These are phyloP conservation scores for Torulaspora indica DNA, from an alignment of 805 yeast genomes.

Conservation along the genomic window DNA sequence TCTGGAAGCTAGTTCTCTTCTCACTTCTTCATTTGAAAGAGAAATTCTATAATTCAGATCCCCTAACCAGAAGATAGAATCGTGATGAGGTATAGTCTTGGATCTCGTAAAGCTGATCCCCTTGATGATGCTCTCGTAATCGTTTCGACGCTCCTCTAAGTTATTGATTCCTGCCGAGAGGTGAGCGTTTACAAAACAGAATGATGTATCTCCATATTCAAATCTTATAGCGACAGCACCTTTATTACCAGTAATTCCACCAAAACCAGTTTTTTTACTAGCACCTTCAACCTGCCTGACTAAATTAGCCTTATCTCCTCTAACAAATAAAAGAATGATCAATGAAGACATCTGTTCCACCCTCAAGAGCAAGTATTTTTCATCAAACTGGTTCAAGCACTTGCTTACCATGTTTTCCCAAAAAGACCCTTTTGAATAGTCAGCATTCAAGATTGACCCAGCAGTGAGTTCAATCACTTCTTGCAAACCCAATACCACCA, in stretches of 20 bases:
- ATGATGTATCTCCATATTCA: constrained; percentile 70
- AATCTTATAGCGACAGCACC: constrained; percentile 94
- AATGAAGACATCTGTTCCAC: constrained; percentile 74
- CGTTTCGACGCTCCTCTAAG: constrained; percentile 78
- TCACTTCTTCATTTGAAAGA: constrained; percentile 68
- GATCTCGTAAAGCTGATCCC: constrained; percentile 80
- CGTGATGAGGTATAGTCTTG: constrained; percentile 72
- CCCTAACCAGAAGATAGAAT: constrained; percentile 88
- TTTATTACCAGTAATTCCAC: constrained; percentile 95
- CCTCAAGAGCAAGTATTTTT: constrained; percentile 58
- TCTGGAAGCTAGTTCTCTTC: constrained; percentile 47
- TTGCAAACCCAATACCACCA: constrained; percentile 87
- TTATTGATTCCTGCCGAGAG: constrained; percentile 88
- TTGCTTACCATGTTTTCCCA: constrained; percentile 71
- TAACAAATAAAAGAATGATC: constrained; percentile 59
- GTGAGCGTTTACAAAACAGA: constrained; percentile 86
- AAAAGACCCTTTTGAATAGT: constrained; percentile 64
- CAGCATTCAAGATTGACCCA: constrained; percentile 82
- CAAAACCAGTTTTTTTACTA: constrained; percentile 90
- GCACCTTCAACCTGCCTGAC: constrained; percentile 89
- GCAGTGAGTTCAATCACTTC: constrained; percentile 93
- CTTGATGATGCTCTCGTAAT: constrained; percentile 66
- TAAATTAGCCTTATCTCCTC: constrained; percentile 41
- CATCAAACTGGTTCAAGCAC: constrained; percentile 54
- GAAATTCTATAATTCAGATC: constrained; percentile 84